Conservation (phyloP, 768 basidiomycete species). For the Paxillus rubicundulus region DNA sequence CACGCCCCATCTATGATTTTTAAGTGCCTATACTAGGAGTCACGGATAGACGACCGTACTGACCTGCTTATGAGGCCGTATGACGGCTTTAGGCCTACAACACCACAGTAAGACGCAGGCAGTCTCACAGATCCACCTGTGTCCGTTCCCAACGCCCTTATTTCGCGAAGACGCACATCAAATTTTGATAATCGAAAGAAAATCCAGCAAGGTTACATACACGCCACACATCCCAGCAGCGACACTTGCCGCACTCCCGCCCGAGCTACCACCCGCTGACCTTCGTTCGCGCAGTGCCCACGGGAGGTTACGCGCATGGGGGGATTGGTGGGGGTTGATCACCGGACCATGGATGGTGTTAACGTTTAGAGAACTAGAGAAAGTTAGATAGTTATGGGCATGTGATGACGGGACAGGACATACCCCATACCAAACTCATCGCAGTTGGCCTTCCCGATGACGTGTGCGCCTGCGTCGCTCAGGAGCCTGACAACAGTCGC, state of each 20-base stretch:
- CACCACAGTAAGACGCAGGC: conserved; percentile 91
- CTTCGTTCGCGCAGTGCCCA: conserved; percentile 40
- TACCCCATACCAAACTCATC: conserved; percentile 99
- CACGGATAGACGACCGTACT: conserved; percentile 13
- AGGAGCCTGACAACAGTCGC: conserved; percentile 79
- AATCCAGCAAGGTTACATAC: conserved; percentile 46
- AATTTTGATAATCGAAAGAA: neutral
- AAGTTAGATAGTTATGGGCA: neutral
- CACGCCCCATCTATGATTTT: conserved; percentile 71
- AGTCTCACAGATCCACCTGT: conserved; percentile 93
- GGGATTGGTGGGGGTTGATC: conserved; percentile 62
- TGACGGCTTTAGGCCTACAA: conserved; percentile 91
- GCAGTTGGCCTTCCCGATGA: conserved; percentile 90
- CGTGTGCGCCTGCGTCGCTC: conserved; percentile 55
- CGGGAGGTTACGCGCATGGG: conserved; percentile 10
- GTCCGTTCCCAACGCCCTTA: conserved; percentile 88
- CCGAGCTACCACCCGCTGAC: conserved; percentile 90
- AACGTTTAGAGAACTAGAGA: conserved; percentile 67
- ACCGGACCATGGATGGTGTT: conserved; percentile 76
- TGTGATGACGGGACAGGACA: conserved; percentile 19
- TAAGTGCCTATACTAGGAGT: conserved; percentile 3
- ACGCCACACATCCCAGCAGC: conserved; percentile 79
- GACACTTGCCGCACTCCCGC: conserved; percentile 93
- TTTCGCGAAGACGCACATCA: conserved; percentile 2
- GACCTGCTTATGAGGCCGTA: conserved; percentile 90